phyloP scores from a whole-genome alignment of 768 basidiomycete species.

The Collybia nuda region DNA sequence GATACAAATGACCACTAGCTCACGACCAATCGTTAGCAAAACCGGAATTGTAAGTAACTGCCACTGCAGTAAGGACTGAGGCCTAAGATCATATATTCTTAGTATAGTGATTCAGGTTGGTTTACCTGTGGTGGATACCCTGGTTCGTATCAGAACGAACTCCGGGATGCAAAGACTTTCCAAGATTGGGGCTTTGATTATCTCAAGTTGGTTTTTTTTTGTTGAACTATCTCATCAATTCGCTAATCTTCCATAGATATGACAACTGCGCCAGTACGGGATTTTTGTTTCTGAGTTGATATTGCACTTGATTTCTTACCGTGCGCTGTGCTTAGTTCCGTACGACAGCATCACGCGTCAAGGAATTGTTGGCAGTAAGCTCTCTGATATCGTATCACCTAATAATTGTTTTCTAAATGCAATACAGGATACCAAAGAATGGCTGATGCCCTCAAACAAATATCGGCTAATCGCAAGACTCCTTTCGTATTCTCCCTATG shows the following conservation, averaged over 20 bases:
- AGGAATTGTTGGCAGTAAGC: slow-evolving; percentile 56
- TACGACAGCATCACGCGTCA: slow-evolving; percentile 55
- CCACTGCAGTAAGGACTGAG: not conserved
- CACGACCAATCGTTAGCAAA: slow-evolving; percentile 23
- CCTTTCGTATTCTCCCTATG: slow-evolving; percentile 62
- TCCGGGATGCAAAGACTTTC: slow-evolving; percentile 54
- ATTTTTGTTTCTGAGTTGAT: not conserved
- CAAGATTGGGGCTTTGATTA: slow-evolving; percentile 69
- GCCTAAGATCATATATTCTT: not conserved
- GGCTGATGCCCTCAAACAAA: slow-evolving; percentile 53
- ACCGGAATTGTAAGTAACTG: slow-evolving; percentile 37
- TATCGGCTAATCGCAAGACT: slow-evolving; percentile 44
- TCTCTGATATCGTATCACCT: not conserved
- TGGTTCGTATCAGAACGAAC: slow-evolving; percentile 61
- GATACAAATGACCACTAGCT: not conserved
- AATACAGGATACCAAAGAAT: slow-evolving; percentile 48
- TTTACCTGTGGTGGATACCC: slow-evolving; percentile 66
- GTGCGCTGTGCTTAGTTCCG: slow-evolving; percentile 37
- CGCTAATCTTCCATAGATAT: slow-evolving; percentile 26
- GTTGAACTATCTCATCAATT: no score
- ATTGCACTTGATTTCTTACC: not conserved
- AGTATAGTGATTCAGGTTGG: slow-evolving; percentile 67
- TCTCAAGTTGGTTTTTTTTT: slow-evolving; percentile 47
- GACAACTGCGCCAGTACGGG: slow-evolving; percentile 54
- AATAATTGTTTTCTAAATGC: no score